These are phyloP conservation scores for Penicillium soppii DNA, from an alignment of 495 filamentous ascomycete genomes.

Conservation along the genomic window DNA sequence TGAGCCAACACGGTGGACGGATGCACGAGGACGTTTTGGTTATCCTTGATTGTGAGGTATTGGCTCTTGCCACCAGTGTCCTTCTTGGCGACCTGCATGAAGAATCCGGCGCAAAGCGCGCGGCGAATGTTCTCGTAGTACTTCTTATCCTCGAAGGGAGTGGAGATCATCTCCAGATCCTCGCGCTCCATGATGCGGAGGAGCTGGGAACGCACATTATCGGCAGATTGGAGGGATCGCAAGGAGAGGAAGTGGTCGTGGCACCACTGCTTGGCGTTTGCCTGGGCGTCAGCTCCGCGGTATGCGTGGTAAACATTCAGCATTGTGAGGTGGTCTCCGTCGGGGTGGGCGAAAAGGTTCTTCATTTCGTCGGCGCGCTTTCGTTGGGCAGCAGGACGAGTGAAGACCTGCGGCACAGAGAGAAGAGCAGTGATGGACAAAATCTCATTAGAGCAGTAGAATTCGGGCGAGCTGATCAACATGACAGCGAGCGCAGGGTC, in stretches of 20 bases:
- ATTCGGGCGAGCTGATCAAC: slow-evolving; percentile 95
- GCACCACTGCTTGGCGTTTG: slow-evolving; percentile 85
- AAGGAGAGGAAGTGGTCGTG: slow-evolving; percentile 96
- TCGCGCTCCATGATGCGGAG: slow-evolving; percentile 94
- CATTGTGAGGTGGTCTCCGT: slow-evolving; percentile 94
- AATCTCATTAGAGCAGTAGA: slow-evolving; percentile 98
- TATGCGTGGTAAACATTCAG: slow-evolving; percentile 98
- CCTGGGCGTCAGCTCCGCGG: slow-evolving; percentile 71
- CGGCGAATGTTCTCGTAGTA: slow-evolving; percentile 97
- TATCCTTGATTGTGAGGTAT: slow-evolving; percentile 94
- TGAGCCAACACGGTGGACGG: slow-evolving; percentile 82
- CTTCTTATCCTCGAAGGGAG: slow-evolving; percentile 89
- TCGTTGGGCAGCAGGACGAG: slow-evolving; percentile 76
- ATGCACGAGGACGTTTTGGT: slow-evolving; percentile 87
- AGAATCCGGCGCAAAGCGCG: slow-evolving; percentile 93
- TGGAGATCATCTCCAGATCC: slow-evolving; percentile 80
- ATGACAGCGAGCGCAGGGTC: slow-evolving; percentile 96
- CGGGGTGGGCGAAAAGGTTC: slow-evolving; percentile 82
- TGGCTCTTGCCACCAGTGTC: slow-evolving; percentile 69
- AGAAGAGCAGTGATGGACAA: slow-evolving; percentile 92
- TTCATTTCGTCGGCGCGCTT: slow-evolving; percentile 99
- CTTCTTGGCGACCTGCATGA: slow-evolving; percentile 99
- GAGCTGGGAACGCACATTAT: slow-evolving; percentile 88
- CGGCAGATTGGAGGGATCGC: slow-evolving; percentile 84
- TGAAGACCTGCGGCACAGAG: slow-evolving; percentile 92